Percentiles rank a stretch among this genome's conserved stretches.
These are phyloP conservation scores for Monotropa hypopitys DNA, from an alignment of 179 eudicot genomes.

Conservation along the genomic window DNA sequence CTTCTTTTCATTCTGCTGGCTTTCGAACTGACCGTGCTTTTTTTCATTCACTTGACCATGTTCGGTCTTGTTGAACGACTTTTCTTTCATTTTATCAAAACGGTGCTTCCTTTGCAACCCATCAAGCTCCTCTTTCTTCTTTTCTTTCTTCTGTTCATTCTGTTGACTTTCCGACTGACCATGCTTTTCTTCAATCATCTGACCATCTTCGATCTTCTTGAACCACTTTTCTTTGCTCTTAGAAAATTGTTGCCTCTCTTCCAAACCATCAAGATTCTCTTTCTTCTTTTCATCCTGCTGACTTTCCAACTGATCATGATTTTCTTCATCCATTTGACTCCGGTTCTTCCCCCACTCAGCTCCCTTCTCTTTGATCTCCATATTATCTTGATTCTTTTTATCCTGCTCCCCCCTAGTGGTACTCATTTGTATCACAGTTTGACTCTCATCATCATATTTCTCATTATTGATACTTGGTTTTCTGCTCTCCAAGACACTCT, in stretches of 20 bases:
- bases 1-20: background rate
- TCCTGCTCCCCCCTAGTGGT: background rate
- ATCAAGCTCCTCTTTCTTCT: background rate
- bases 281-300: background rate
- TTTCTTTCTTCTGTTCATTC: background rate
- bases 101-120: background rate
- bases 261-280: background rate
- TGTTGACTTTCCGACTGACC: background rate
- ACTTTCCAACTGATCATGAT: background rate
- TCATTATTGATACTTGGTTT: background rate
- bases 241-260: background rate
- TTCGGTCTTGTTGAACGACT: background rate
- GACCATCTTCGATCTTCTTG: background rate
- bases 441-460: background rate
- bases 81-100: background rate
- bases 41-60: background rate
- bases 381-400: background rate
- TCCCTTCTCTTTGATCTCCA: background rate
- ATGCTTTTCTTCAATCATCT: background rate
- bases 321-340: background rate
- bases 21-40: background rate
- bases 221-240: conserved; percentile 5
- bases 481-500: conserved; percentile 1
- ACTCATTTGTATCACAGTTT: background rate
- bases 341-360: background rate